Evolutionary conservation across 306 rosid genomes (phyloP).

Genomic region (Canavalia ensiformis): DNA sequence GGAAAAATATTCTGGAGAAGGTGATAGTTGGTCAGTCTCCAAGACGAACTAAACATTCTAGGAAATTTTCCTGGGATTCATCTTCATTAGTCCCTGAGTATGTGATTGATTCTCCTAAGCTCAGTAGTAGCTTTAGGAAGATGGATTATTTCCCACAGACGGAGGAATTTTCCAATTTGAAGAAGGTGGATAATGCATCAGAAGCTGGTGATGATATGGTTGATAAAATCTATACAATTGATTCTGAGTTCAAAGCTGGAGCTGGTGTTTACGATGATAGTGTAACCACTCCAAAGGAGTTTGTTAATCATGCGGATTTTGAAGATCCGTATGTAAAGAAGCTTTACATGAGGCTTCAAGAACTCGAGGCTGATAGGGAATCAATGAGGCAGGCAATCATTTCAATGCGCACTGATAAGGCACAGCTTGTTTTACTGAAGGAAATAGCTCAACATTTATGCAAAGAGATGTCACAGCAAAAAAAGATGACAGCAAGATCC

Average conservation of each 20-base stretch:
- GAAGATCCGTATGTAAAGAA: conserved; percentile 82
- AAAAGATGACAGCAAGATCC: conserved; percentile 59
- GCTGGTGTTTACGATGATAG: conserved; percentile 58
- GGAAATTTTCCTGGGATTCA: conserved; percentile 71
- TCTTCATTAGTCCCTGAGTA: conserved; percentile 57
- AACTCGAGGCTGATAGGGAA: conserved; percentile 97
- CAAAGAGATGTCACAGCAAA: conserved; percentile 75
- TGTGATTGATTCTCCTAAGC: conserved; percentile 65
- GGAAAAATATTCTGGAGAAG: conserved; percentile 73
- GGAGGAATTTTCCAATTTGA: conserved; percentile 65
- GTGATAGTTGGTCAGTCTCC: conserved; percentile 90
- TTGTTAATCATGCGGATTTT: conserved; percentile 55
- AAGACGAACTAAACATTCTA: conserved; percentile 60
- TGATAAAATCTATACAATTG: conserved; percentile 89
- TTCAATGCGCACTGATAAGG: conserved; percentile 94
- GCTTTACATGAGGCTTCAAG: conserved; percentile 94
- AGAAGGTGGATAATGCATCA: conserved; percentile 72
- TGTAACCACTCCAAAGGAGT: conserved; percentile 62
- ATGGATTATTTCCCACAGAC: conserved; percentile 57
- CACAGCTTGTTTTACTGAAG: conserved; percentile 84
- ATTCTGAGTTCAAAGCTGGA: conserved; percentile 73
- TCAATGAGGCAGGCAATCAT: conserved; percentile 96
- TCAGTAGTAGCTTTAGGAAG: conserved; percentile 65
- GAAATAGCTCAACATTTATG: conserved; percentile 96
- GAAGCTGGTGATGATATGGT: conserved; percentile 80